phyloP scores from a whole-genome alignment of 768 basidiomycete species.

The Panaeolus papilionaceus region DNA sequence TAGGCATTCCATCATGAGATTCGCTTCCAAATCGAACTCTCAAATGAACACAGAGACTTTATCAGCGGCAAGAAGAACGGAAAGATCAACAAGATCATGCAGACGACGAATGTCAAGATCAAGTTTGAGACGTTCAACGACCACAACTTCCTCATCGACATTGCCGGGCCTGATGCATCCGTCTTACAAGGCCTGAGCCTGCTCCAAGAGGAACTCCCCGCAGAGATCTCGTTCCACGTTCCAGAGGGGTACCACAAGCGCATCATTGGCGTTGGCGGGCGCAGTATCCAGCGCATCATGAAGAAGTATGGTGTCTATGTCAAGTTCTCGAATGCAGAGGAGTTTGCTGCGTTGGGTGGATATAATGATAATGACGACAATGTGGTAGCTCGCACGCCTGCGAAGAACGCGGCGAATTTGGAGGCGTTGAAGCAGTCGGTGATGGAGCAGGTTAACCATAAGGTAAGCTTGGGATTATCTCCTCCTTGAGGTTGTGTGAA shows the following conservation, averaged over 20 bases:
- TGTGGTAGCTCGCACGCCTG: conserved; percentile 96
- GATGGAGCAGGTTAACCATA: conserved; percentile 97
- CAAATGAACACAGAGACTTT: conserved; percentile 98
- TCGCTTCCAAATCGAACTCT: conserved; percentile 96
- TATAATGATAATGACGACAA: conserved; percentile 99
- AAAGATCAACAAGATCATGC: conserved; percentile 99
- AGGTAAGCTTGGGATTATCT: conserved; percentile 55
- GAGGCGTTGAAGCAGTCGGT: conserved; percentile 95
- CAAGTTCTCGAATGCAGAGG: conserved; percentile 98
- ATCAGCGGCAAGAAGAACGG: conserved; percentile 99
- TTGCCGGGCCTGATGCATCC: conserved; percentile 83
- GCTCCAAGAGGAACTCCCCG: conserved; percentile 96
- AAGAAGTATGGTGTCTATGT: conserved; percentile 99
- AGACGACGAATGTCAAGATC: conserved; percentile 95
- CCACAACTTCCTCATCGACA: conserved; percentile 93
- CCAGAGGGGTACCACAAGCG: conserved; percentile 98
- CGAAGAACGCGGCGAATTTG: conserved; percentile 95
- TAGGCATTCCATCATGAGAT: conserved; percentile 97
- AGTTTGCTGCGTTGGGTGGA: conserved; percentile 93
- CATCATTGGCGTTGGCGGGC: conserved; percentile 97
- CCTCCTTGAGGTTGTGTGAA: background rate
- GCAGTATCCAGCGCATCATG: conserved; percentile 99
- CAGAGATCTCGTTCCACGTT: conserved; percentile 98
- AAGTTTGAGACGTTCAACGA: conserved; percentile 99
- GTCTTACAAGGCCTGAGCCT: conserved; percentile 88